Evolutionary conservation across 345 rosid species (phyloP).

Genomic region (Populus euphratica): DNA sequence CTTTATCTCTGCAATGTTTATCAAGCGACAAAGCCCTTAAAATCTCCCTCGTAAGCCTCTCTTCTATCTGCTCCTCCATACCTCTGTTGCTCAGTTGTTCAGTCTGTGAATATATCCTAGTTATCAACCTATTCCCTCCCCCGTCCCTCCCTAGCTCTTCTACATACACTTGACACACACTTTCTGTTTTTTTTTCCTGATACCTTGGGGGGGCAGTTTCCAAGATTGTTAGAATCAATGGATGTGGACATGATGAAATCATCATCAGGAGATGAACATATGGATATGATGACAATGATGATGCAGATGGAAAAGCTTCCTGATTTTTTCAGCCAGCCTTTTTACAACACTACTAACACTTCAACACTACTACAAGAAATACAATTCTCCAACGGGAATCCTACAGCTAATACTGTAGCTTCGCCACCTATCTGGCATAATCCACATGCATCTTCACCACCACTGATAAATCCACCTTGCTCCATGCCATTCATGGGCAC

Average conservation of each 20-base stretch:
- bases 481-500: conserved; percentile 15
- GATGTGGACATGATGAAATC: conserved; percentile 45
- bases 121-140: background rate
- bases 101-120: background rate
- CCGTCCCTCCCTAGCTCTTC: background rate
- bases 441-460: background rate
- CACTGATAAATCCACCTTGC: background rate
- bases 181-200: background rate
- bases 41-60: background rate
- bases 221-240: conserved; percentile 18
- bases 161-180: background rate
- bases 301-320: conserved; percentile 67
- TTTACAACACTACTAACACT: conserved; percentile 2
- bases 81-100: conserved; percentile 10
- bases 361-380: conserved; percentile 16
- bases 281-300: conserved; percentile 57
- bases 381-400: conserved; percentile 28
- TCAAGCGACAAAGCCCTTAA: background rate
- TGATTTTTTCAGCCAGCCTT: conserved; percentile 36
- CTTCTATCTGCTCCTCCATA: conserved; percentile 17
- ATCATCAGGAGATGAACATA: conserved; percentile 26
- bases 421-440: conserved; percentile 5
- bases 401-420: background rate
- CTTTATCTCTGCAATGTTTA: background rate
- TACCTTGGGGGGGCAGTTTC: background rate